Conservation (phyloP, 2,329 filamentous ascomycete species). For the Gaeumannomyces tritici region DNA sequence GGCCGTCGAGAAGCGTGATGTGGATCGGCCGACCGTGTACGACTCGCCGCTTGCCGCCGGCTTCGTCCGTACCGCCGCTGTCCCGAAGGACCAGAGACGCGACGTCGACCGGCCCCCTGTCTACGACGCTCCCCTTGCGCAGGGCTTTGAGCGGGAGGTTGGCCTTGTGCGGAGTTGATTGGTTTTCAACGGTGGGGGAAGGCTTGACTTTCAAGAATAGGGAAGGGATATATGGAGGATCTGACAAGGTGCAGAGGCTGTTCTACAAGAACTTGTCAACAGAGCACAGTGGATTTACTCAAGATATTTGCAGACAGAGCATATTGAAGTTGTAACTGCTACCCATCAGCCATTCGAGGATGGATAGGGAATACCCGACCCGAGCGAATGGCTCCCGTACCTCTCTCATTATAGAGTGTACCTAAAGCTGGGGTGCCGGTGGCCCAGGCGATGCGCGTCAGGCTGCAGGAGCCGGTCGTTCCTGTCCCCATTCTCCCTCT, state of each 20-base stretch:
- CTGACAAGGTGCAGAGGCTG: background rate
- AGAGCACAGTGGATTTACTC: background rate
- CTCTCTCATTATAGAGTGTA: slow-evolving; percentile 20
- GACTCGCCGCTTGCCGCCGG: background rate
- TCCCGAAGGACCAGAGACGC: background rate
- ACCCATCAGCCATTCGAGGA: background rate
- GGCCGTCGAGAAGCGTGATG: background rate
- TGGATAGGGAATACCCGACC: background rate
- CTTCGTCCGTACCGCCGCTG: background rate
- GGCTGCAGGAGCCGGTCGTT: slow-evolving; percentile 22
- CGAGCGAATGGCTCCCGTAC: background rate
- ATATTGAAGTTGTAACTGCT: background rate
- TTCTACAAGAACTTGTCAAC: background rate
- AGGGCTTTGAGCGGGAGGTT: background rate
- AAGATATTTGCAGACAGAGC: background rate
- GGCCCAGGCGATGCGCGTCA: slow-evolving; percentile 23
- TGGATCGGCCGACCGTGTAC: background rate
- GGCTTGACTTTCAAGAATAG: no score
- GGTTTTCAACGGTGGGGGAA: no score
- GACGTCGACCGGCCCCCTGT: slow-evolving; percentile 4
- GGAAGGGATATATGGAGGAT: background rate
- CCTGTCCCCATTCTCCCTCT: slow-evolving; percentile 25
- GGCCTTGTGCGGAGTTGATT: background rate
- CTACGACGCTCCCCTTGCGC: slow-evolving; percentile 9
- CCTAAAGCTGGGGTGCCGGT: slow-evolving; percentile 28